These are phyloP conservation scores for Brassica rapa DNA, from an alignment of 345 rosid genomes.

Conservation along the genomic window DNA sequence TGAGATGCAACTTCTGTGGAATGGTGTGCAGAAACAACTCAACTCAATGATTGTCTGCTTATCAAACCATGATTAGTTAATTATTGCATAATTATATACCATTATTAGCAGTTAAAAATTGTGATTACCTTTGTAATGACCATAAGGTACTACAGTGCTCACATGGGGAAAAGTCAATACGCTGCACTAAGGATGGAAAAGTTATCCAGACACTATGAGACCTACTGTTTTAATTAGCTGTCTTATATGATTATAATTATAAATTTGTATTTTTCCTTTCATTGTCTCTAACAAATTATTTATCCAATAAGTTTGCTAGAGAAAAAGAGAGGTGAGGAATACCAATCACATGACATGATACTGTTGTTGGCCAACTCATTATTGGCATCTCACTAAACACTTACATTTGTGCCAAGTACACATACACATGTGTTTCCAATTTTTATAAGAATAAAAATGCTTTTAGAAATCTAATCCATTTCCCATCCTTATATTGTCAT, in stretches of 20 bases:
- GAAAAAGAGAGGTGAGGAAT: slow-evolving; percentile 10
- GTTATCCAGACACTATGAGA: slow-evolving; percentile 28
- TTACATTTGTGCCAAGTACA: slow-evolving; percentile 29
- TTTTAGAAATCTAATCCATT: background rate
- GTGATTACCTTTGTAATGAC: slow-evolving; percentile 20
- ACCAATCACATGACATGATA: slow-evolving; percentile 40
- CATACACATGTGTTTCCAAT: slow-evolving; percentile 29
- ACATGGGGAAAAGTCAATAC: slow-evolving; percentile 40
- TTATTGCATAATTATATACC: slow-evolving; percentile 16
- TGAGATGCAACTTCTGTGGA: slow-evolving; percentile 37
- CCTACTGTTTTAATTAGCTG: slow-evolving; percentile 40
- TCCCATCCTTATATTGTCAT: background rate
- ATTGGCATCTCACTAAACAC: slow-evolving; percentile 29
- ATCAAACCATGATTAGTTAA: slow-evolving; percentile 30
- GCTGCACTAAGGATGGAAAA: slow-evolving; percentile 3
- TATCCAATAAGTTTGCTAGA: slow-evolving; percentile 24
- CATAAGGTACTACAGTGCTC: slow-evolving; percentile 23
- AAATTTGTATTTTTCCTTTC: background rate
- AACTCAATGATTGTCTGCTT: background rate
- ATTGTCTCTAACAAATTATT: slow-evolving; percentile 24
- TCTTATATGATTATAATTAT: slow-evolving; percentile 14
- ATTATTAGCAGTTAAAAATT: slow-evolving; percentile 24
- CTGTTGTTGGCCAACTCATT: slow-evolving; percentile 39
- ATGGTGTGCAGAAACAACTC: slow-evolving; percentile 24
- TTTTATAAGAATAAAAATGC: background rate